phyloP scores from a whole-genome alignment of 129 eudicot genomes.

The Silybum marianum region DNA sequence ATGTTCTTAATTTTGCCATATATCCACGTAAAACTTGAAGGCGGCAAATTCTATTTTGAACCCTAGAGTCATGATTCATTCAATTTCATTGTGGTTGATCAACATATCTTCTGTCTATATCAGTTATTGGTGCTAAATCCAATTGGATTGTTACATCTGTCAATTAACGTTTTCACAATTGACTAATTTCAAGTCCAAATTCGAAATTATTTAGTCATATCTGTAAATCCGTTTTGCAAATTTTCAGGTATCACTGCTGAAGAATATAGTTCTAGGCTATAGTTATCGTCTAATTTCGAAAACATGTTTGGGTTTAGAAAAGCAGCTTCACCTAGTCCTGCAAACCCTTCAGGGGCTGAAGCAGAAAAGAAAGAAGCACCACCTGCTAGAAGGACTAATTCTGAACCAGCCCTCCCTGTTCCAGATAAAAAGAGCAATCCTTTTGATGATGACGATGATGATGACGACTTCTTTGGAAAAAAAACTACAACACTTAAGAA shows the following conservation, averaged over 20 bases:
- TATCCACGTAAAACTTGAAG: not conserved
- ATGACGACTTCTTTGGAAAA: conserved; percentile 31
- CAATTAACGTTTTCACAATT: not conserved
- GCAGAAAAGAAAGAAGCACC: conserved; percentile 20
- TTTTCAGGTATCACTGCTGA: conserved; percentile 28
- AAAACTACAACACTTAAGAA: conserved; percentile 32
- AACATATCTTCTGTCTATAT: not conserved
- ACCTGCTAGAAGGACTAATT: conserved; percentile 49
- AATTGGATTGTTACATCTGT: not conserved
- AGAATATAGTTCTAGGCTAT: conserved; percentile 22
- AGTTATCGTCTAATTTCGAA: conserved; percentile 27
- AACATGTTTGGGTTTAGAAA: conserved; percentile 63
- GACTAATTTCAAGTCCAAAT: not conserved
- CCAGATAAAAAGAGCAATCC: conserved; percentile 34
- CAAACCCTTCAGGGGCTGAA: conserved; percentile 23
- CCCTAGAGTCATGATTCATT: not conserved
- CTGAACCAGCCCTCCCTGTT: conserved; percentile 47
- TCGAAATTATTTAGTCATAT: not conserved
- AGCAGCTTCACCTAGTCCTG: conserved; percentile 34
- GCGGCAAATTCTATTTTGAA: not conserved
- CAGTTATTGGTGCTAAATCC: not conserved
- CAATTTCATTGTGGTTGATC: not conserved
- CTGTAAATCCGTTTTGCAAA: not conserved
- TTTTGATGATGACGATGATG: conserved; percentile 43
- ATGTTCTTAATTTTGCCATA: not conserved